Conservation (phyloP, 306 rosid genomes). For the Corylus avellana region DNA sequence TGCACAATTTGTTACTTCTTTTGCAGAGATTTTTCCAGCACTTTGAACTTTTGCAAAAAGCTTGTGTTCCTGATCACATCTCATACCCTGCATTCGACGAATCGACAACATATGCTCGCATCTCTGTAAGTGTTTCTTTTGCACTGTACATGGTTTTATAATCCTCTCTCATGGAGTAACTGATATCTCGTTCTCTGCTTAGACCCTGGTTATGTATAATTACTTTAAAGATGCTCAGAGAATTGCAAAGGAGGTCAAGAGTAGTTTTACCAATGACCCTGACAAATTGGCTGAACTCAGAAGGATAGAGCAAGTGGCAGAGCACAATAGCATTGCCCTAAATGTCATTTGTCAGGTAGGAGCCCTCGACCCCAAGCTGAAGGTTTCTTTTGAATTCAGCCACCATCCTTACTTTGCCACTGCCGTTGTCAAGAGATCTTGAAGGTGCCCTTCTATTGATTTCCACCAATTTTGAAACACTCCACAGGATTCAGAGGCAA, state of each 20-base stretch:
- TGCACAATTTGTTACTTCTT: constrained; percentile 16
- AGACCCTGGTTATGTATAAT: constrained; percentile 71
- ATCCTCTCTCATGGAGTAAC: neutral
- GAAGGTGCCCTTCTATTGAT: constrained; percentile 33
- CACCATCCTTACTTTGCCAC: constrained; percentile 91
- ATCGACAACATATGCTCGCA: constrained; percentile 48
- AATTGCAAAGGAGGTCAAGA: constrained; percentile 75
- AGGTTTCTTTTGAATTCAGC: constrained; percentile 71
- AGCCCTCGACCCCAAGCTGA: constrained; percentile 65
- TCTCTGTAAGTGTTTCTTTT: constrained; percentile 62
- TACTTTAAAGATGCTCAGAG: constrained; percentile 91
- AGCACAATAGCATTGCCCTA: constrained; percentile 85
- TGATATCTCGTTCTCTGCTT: constrained; percentile 18
- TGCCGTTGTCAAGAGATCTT: constrained; percentile 81
- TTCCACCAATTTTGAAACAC: constrained; percentile 55
- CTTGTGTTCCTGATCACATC: constrained; percentile 76
- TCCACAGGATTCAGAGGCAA: constrained; percentile 38
- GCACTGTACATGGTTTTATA: neutral
- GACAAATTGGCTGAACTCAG: constrained; percentile 76
- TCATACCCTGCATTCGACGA: constrained; percentile 62
- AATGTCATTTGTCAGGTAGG: constrained; percentile 69
- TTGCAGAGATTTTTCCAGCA: constrained; percentile 88
- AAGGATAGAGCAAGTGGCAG: constrained; percentile 87
- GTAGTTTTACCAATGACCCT: constrained; percentile 69
- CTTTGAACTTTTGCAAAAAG: constrained; percentile 88